Conservation (phyloP, 768 basidiomycete species). For the Termitomyces sp. region DNA sequence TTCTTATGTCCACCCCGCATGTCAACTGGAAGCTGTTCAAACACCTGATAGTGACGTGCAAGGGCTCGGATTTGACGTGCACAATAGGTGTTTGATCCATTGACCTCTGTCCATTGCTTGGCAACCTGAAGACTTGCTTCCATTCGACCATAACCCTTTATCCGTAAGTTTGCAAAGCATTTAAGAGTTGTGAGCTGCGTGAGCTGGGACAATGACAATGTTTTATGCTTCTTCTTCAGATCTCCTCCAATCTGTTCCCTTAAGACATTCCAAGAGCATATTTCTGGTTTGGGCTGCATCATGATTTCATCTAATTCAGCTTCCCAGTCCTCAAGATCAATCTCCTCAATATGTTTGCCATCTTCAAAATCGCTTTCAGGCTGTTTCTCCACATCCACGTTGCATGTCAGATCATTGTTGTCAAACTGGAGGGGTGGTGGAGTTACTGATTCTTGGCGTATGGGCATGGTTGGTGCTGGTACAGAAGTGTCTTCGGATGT, state of each 20-base stretch:
- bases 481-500: too few species aligned
- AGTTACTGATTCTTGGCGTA: too few species aligned
- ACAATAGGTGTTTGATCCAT: neutral
- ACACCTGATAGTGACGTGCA: neutral
- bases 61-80: too few species aligned
- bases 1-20: neutral
- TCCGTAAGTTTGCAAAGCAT: constrained; percentile 20
- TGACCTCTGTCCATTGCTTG: constrained; percentile 22
- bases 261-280: constrained; percentile 9
- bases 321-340: constrained; percentile 2
- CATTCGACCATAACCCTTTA: constrained; percentile 25
- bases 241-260: constrained; percentile 20
- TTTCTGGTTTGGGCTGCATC: constrained; percentile 20
- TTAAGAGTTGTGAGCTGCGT: constrained; percentile 20
- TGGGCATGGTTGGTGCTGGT: too few species aligned
- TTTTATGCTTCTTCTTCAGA: constrained; percentile 6
- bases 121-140: constrained; percentile 29
- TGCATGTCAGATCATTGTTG: too few species aligned
- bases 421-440: too few species aligned
- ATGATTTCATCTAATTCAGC: neutral
- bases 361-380: too few species aligned
- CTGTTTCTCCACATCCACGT: neutral
- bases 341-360: neutral
- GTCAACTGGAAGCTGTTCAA: constrained; percentile 1
- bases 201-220: constrained; percentile 18